Base-by-base conservation (phyloP, 2,329 filamentous ascomycete species). In the Aspergillus calidoustus region DNA sequence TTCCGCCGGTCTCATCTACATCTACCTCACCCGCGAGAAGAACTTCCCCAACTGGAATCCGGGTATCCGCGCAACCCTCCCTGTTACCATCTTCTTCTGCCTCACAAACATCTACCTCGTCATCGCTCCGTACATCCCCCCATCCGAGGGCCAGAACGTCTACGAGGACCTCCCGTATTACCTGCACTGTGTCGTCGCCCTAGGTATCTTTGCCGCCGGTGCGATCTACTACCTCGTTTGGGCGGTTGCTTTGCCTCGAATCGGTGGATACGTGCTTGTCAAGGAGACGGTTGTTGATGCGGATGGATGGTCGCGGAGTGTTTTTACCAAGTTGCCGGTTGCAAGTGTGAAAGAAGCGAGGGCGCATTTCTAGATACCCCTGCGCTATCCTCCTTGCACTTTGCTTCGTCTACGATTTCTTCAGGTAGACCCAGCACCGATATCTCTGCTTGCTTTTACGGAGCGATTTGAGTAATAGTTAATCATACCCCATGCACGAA, bases 281-380 rank as follows among this genome's bases (percentile, higher is more conserved):
- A 81, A 83, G 59, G 83, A 87, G 73, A 80, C 77, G 0, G 72
- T 81, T 2, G 73, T 89, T 7, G 84, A 87, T 63, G 80, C 85
- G 47, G 87, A 89, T 71, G 87, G 87, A 1, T 89, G 87, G 87
- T 86, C 87, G 66, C 78, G 84, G 34, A 85, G 78, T 57, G 79
- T 84, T 2, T 88, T 88, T 68, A 74, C 79, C 2, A 79, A 72
- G 60, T 72, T 78, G 63, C 82, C 84, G 7, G 41, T 70, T 38
- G 57, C 54, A 31, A 54, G 38, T 13, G 15, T 54, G 44, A 55
- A 50, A 34, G 38, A 54, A 34, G 25, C 17, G 48, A 48, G 46
- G 38, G n/a, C 46, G 19, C 46, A 58, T 23, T 63, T 58, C 47
- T 66, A 58, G 47, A 22, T n/a, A 22, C 23, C 23, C 22, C 25